A percentile compares a stretch with the other conserved stretches of the same genome.
Evolutionary conservation across 331 rosid genomes (phyloP).

Genomic region (Malus hybrid): DNA sequence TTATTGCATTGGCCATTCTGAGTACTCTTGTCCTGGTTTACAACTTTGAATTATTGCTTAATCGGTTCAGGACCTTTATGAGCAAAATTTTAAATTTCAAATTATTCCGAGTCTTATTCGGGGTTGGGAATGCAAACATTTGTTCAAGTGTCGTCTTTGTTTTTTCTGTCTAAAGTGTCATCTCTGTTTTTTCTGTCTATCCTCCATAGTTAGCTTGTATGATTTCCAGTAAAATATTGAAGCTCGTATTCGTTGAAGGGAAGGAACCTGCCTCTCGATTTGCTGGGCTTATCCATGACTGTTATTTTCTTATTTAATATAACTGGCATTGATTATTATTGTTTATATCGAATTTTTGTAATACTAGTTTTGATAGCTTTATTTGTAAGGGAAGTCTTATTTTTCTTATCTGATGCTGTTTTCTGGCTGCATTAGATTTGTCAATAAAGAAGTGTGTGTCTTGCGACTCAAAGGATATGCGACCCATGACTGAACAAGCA

Average conservation of each 20-base stretch:
- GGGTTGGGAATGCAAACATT: neutral
- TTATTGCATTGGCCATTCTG: neutral
- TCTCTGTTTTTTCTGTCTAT: neutral
- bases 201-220: neutral
- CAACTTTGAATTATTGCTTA: neutral
- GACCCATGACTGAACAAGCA: constrained; percentile 59
- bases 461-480: constrained; percentile 57
- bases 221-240: neutral
- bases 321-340: neutral
- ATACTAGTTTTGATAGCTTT: neutral
- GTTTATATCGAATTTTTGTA: neutral
- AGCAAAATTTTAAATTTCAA: neutral
- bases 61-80: neutral
- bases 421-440: constrained; percentile 36
- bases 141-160: neutral
- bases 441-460: constrained; percentile 63
- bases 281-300: neutral
- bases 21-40: neutral
- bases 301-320: neutral
- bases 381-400: neutral
- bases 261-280: neutral
- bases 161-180: neutral
- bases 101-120: neutral
- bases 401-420: neutral
- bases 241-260: neutral